Base-by-base conservation (phyloP, 2,329 filamentous ascomycete genomes). In the Aspergillaceae sp. region DNA sequence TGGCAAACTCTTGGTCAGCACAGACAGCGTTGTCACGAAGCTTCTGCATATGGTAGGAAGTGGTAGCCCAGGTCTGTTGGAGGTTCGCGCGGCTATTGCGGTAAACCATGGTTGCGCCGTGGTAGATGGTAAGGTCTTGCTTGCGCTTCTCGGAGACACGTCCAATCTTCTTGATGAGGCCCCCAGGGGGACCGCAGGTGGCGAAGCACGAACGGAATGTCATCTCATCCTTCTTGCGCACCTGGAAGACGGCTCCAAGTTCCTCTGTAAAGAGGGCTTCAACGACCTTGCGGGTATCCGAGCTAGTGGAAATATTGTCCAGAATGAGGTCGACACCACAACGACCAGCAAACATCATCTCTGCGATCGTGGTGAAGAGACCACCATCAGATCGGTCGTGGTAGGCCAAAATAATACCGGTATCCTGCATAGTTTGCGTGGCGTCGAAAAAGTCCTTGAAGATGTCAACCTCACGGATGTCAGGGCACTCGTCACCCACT, bases 281-380 rank as follows among this genome's bases (percentile, higher is more conserved):
- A 5, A 95, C 72, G 11, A 94, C 68, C 58, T 82, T 75, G 40
- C 79, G 72, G 7, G 77, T 76, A 38, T 82, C 75, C 27, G 79
- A 80, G 49, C 79, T 80, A 29, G 78, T 70, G 51, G 67, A 72
- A 40, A 74, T 70, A 45, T 78, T 79, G 62, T 96, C 90, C 47
- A 96, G 74, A 75, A 87, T 85, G 49, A 97, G 75, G 56, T 94
- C 86, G 29, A 88, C 78, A 50, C 91, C 92, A 59, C 87, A 94
- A 46, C 90, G 85, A 29, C 92, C 92, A 30, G 92, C 91, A 64
- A 97, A 97, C 81, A 94, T 94, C 92, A 97, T 97, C 70, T 98
- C 92, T 2, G 83, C 87, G 32, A 97, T 71, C 4, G 91, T 90
- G 1, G 91, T 92, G 62, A 97, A 80, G 7, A 97, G 74, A 59